These are phyloP conservation scores for Barnettozyma hawaiiensis DNA, from an alignment of 1,139 yeast species.

Conservation along the genomic window DNA sequence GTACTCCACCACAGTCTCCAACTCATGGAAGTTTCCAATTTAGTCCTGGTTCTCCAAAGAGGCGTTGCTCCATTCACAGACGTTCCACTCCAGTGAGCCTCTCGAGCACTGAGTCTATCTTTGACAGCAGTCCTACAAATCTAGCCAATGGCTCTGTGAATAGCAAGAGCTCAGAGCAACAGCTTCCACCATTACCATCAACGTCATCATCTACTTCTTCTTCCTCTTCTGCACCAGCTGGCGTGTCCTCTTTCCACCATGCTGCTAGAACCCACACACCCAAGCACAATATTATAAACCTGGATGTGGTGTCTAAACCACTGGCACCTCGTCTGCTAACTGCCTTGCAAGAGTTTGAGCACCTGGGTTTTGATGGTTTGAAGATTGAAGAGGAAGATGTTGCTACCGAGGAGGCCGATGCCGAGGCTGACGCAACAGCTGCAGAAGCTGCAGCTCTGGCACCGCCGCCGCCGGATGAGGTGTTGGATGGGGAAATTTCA, in stretches of 20 bases:
- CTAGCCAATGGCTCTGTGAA: background rate
- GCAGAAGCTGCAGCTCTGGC: no score
- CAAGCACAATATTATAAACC: constrained; percentile 3
- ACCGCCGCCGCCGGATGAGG: no score
- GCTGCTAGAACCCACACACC: background rate
- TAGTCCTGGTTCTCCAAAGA: constrained; percentile 6
- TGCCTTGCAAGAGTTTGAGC: constrained; percentile 1
- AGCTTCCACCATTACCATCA: background rate
- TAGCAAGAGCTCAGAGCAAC: constrained; percentile 2
- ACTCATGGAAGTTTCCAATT: background rate
- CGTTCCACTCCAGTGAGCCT: constrained; percentile 17
- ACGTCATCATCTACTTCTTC: no score
- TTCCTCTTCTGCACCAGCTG: no score
- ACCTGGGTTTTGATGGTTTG: constrained; percentile 1
- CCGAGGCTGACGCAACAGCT: no score
- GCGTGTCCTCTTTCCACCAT: background rate
- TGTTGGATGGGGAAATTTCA: constrained; percentile 10
- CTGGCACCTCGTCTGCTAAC: constrained; percentile 11
- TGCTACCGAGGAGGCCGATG: no score
- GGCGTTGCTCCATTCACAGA: constrained; percentile 12
- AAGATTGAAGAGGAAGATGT: constrained; percentile 3
- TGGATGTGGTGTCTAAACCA: constrained; percentile 15
- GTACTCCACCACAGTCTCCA: constrained; percentile 2
- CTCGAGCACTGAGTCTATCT: constrained; percentile 22
- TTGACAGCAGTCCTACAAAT: constrained; percentile 5